Evolutionary conservation across 345 rosid species (phyloP).

Genomic region (Boechera retrofracta): DNA sequence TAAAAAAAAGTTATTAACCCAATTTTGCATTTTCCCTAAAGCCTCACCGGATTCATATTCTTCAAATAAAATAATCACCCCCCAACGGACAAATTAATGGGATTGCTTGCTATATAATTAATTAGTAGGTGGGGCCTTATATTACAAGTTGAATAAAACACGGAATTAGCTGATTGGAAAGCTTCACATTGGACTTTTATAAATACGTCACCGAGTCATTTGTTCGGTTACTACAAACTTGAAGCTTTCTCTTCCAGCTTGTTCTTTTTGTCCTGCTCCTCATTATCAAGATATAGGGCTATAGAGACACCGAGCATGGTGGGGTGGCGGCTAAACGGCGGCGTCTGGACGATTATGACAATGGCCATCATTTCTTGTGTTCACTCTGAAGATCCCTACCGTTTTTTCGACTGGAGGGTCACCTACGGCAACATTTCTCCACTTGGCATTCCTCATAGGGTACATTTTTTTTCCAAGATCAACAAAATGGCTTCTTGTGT

Average conservation of each 20-base stretch:
- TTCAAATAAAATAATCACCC: slow-evolving; percentile 8
- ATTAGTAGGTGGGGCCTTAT: slow-evolving; percentile 28
- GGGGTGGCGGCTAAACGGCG: slow-evolving; percentile 23
- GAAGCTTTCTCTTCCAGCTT: background rate
- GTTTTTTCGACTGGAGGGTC: slow-evolving; percentile 74
- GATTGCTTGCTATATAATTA: background rate
- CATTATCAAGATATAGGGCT: background rate
- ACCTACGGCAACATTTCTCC: slow-evolving; percentile 76
- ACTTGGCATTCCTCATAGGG: slow-evolving; percentile 63
- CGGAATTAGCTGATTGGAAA: slow-evolving; percentile 36
- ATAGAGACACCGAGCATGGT: slow-evolving; percentile 15
- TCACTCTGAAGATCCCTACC: slow-evolving; percentile 64
- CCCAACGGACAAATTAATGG: background rate
- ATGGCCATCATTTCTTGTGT: slow-evolving; percentile 37
- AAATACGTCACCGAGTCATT: slow-evolving; percentile 39
- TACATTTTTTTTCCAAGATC: background rate
- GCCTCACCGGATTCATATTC: background rate
- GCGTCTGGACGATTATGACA: slow-evolving; percentile 18
- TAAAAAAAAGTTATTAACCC: background rate
- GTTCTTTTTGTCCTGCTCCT: background rate
- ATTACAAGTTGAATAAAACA: slow-evolving; percentile 36
- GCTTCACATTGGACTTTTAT: slow-evolving; percentile 34
- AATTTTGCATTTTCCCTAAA: too few relatives aligned
- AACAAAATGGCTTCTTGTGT: slow-evolving; percentile 6
- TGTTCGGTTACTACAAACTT: slow-evolving; percentile 7